Evolutionary conservation across 257 asterid species (phyloP), one percentile per base, ranked within the genome.

Genomic region (Ilex aquifolium): DNA sequence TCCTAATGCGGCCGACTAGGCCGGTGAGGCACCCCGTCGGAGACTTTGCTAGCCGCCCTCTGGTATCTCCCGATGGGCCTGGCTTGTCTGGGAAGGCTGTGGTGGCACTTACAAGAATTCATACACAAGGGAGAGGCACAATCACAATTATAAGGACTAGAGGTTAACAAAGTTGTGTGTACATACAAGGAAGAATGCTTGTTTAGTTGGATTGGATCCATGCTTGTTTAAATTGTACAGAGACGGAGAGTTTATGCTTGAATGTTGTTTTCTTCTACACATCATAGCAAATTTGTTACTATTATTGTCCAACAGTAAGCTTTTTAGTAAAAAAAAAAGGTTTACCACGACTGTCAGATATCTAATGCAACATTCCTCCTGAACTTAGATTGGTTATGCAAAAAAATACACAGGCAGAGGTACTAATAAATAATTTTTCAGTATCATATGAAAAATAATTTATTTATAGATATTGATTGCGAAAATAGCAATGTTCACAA

Each of bases 11-110:
- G 13, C 99, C 97, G 0, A 87, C 83, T 0, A 69, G 95, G 62
- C 81, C 96, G 11, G 94, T 92, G 42, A 87, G 88, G 57, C 99
- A 92, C 72, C 99, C 97, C 0, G 99, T 92, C 0, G 97, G 96
- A n/a, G 97, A 89, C 30, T 92, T 83, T 2, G 99, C 97, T 0
- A 75, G 86, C 79, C 83, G 93, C 63, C 91, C 96, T 1, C 14
- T 75, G 1, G 78, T 84, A 3, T 81, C 72, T 10, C 58, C 95
- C 2, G 78, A 84, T 3, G 99, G 95, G 13, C 90, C 86, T 3
- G 97, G 99, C 4, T 79, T 93, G 68, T 89, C 95, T 31, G 97
- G 99, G 29, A 92, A 92, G 80, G 80, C 85, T 0, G 96, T 92
- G 73, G 94, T 92, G 60, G 91, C 99, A 1, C 79, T 89, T 63